Conservation (phyloP, 1,284 basidiomycete species). For the Cryptococcus amylolentus region DNA sequence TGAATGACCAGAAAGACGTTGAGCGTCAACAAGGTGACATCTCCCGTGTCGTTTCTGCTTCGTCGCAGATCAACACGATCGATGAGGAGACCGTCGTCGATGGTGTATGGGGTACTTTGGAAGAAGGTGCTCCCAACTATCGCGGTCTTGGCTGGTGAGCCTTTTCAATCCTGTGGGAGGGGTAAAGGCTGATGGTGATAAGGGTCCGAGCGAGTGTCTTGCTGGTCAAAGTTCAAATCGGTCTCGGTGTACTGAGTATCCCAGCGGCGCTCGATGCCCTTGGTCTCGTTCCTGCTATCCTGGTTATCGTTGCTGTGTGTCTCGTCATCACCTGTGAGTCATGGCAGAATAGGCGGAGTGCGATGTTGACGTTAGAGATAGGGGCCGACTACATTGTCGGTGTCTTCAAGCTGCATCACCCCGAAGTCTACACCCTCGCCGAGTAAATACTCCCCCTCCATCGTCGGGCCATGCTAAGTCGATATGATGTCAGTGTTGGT, state of each 20-base stretch:
- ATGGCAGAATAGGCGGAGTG: no score
- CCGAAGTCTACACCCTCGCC: slow-evolving; percentile 30
- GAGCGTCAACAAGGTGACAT: background rate
- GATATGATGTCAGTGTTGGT: slow-evolving; percentile 23
- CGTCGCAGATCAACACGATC: background rate
- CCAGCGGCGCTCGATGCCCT: slow-evolving; percentile 32
- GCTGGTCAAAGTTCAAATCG: slow-evolving; percentile 42
- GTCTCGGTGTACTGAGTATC: slow-evolving; percentile 38
- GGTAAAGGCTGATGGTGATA: slow-evolving; percentile 3
- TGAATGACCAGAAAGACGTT: background rate
- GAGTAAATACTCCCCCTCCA: slow-evolving; percentile 9
- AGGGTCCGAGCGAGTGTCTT: slow-evolving; percentile 35
- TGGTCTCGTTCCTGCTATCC: slow-evolving; percentile 39
- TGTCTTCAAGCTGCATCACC: slow-evolving; percentile 39
- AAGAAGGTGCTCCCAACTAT: slow-evolving; percentile 41
- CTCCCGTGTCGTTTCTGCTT: background rate
- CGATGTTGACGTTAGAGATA: background rate
- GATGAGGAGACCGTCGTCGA: slow-evolving; percentile 15
- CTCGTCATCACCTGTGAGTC: slow-evolving; percentile 38
- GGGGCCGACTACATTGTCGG: slow-evolving; percentile 38
- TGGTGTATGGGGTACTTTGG: slow-evolving; percentile 42
- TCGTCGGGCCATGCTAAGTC: background rate
- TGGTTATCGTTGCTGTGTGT: slow-evolving; percentile 39
- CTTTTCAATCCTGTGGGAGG: background rate
- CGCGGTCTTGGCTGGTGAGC: slow-evolving; percentile 37